A percentile compares a stretch with the other conserved stretches of the same genome.
Conservation (phyloP, 2,329 filamentous ascomycete species). For the Fusarium siculi region DNA sequence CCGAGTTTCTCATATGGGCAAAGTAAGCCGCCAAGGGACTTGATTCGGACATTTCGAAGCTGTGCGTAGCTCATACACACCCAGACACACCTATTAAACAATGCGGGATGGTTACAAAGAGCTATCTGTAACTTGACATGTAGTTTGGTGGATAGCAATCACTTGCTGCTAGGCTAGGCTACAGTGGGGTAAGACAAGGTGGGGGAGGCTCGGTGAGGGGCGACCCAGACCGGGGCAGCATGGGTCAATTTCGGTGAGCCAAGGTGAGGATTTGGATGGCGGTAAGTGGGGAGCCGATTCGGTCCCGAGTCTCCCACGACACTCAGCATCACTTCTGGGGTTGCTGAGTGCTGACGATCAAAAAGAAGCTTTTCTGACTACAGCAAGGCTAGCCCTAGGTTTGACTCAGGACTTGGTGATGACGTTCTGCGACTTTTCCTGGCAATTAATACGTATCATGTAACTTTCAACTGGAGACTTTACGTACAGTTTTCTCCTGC, state of each 20-base stretch:
- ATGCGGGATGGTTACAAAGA: slow-evolving; percentile 18
- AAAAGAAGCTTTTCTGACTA: background rate
- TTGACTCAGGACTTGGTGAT: background rate
- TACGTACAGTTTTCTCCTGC: background rate
- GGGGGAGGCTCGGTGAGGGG: slow-evolving; percentile 4
- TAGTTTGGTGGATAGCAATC: slow-evolving; percentile 26
- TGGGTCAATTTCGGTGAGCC: background rate
- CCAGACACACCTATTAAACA: background rate
- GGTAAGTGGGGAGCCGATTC: background rate
- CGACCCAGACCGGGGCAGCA: background rate
- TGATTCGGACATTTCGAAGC: slow-evolving; percentile 52
- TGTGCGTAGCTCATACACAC: background rate
- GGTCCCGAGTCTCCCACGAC: background rate
- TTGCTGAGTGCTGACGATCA: background rate
- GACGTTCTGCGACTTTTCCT: background rate
- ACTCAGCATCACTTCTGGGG: background rate
- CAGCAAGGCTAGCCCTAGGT: background rate
- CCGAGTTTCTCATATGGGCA: slow-evolving; percentile 57
- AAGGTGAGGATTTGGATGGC: background rate
- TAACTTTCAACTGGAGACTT: background rate
- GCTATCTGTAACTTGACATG: slow-evolving; percentile 38
- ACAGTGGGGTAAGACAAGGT: slow-evolving; percentile 22
- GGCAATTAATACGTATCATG: background rate
- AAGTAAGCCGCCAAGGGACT: slow-evolving; percentile 56
- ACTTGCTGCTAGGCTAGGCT: slow-evolving; percentile 26